Evolutionary conservation across 2,329 filamentous ascomycete genomes (phyloP).

Genomic region (Colletotrichum lindemuthianum): DNA sequence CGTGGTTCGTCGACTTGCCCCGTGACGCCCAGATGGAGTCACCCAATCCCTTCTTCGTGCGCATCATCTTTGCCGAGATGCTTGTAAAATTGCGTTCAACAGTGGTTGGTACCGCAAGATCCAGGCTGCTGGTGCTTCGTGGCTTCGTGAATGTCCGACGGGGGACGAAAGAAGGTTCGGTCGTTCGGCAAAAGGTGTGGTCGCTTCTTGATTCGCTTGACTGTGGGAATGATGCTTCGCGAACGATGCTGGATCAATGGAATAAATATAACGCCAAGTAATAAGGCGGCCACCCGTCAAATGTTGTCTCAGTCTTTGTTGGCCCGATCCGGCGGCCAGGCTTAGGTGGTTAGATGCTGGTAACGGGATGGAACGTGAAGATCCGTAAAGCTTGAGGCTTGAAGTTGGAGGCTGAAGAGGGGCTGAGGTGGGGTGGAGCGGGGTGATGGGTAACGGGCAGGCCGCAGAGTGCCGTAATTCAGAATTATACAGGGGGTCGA

Average conservation of each 20-base stretch:
- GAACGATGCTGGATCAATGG: background rate
- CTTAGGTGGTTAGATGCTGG: background rate
- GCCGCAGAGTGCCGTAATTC: too few species aligned
- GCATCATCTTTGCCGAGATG: background rate
- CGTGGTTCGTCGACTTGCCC: background rate
- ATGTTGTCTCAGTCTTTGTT: constrained; percentile 5
- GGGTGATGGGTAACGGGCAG: too few species aligned
- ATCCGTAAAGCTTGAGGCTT: constrained; percentile 20
- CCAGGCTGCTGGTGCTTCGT: too few species aligned
- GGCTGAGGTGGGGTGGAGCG: too few species aligned
- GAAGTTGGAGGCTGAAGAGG: too few species aligned
- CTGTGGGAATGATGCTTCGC: too few species aligned
- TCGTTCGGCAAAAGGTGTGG: too few species aligned
- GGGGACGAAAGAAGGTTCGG: background rate
- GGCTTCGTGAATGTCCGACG: background rate
- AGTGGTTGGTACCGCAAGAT: too few species aligned
- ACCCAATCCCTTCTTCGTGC: constrained; percentile 13
- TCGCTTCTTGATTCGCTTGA: too few species aligned
- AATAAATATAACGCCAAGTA: background rate
- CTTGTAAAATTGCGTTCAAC: too few species aligned
- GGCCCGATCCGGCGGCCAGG: constrained; percentile 4
- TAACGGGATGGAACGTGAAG: constrained; percentile 20
- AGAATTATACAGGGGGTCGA: too few species aligned
- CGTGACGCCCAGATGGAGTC: constrained; percentile 33
- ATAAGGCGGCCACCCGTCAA: too few species aligned